phyloP scores from a whole-genome alignment of 2,329 filamentous ascomycete genomes.

The Coniella vitis region DNA sequence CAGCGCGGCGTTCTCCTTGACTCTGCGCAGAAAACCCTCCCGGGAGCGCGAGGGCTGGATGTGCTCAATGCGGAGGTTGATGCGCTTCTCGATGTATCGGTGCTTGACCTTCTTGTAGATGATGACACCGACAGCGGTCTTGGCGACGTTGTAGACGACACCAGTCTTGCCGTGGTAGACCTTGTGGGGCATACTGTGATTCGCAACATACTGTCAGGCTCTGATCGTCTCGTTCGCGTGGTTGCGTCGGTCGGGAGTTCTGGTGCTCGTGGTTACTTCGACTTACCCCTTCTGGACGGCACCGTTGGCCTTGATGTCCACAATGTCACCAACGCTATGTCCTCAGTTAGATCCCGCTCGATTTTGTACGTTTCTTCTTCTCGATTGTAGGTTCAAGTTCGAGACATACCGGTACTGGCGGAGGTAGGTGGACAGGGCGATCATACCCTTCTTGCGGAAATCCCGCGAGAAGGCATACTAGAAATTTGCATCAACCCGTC shows the following conservation, averaged over 20 bases:
- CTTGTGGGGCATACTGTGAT: slow-evolving; percentile 88
- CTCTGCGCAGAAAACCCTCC: slow-evolving; percentile 92
- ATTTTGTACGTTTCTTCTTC: background rate
- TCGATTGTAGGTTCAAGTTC: slow-evolving; percentile 3
- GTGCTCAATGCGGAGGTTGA: slow-evolving; percentile 99
- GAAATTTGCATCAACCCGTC: slow-evolving; percentile 21
- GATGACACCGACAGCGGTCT: slow-evolving; percentile 95
- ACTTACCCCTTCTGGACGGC: slow-evolving; percentile 95
- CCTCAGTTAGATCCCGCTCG: slow-evolving; percentile 3
- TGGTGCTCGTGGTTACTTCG: slow-evolving; percentile 22
- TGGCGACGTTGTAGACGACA: slow-evolving; percentile 98
- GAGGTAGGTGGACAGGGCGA: slow-evolving; percentile 90
- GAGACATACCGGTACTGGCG: slow-evolving; percentile 79
- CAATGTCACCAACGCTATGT: slow-evolving; percentile 89
- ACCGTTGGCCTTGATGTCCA: slow-evolving; percentile 98
- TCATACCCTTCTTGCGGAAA: slow-evolving; percentile 94
- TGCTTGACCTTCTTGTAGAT: slow-evolving; percentile 99
- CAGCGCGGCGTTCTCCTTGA: slow-evolving; percentile 91
- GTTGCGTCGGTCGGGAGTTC: slow-evolving; percentile 5
- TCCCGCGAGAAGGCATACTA: slow-evolving; percentile 87
- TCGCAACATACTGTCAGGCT: slow-evolving; percentile 26
- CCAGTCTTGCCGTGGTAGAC: slow-evolving; percentile 99
- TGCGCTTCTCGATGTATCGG: slow-evolving; percentile 99
- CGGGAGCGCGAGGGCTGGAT: slow-evolving; percentile 88
- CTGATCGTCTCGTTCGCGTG: slow-evolving; percentile 10